phyloP scores from a whole-genome alignment of 2,329 filamentous ascomycete species.

The Aspergillus sp. region DNA sequence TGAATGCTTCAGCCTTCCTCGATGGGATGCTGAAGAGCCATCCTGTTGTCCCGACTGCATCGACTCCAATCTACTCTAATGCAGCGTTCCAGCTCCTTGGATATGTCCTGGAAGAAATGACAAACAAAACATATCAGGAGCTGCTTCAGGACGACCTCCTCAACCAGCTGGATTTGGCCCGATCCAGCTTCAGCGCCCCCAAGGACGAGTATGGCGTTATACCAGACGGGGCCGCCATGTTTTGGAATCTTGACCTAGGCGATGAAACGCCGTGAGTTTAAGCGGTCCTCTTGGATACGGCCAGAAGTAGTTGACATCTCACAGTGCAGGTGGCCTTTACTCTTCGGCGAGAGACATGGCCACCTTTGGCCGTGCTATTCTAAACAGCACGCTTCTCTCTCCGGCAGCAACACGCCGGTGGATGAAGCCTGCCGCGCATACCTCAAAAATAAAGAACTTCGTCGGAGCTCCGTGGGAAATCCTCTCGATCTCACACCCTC shows the following conservation, averaged over 20 bases:
- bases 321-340: slow-evolving; percentile 37
- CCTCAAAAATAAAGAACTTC: slow-evolving; percentile 28
- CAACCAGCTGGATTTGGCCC: slow-evolving; percentile 32
- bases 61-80: slow-evolving; percentile 28
- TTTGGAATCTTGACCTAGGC: slow-evolving; percentile 30
- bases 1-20: slow-evolving; percentile 24
- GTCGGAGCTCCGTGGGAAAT: slow-evolving; percentile 41
- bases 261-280: slow-evolving; percentile 33
- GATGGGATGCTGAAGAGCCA: slow-evolving; percentile 21
- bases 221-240: slow-evolving; percentile 19
- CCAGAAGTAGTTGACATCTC: too few species aligned
- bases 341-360: slow-evolving; percentile 36
- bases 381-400: slow-evolving; percentile 29
- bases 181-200: slow-evolving; percentile 17
- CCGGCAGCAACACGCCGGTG: slow-evolving; percentile 33
- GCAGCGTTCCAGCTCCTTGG: slow-evolving; percentile 27
- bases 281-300: too few species aligned
- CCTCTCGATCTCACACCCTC: slow-evolving; percentile 7
- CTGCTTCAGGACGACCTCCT: slow-evolving; percentile 29
- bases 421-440: slow-evolving; percentile 35
- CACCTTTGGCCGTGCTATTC: slow-evolving; percentile 36
- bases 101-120: slow-evolving; percentile 33
- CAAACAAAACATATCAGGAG: slow-evolving; percentile 24
- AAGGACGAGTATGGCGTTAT: slow-evolving; percentile 22
- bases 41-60: slow-evolving; percentile 22